A percentile compares a stretch with the other conserved stretches of the same genome.
These are phyloP conservation scores for Russula lepida DNA, from an alignment of 768 basidiomycete species.

Conservation along the genomic window DNA sequence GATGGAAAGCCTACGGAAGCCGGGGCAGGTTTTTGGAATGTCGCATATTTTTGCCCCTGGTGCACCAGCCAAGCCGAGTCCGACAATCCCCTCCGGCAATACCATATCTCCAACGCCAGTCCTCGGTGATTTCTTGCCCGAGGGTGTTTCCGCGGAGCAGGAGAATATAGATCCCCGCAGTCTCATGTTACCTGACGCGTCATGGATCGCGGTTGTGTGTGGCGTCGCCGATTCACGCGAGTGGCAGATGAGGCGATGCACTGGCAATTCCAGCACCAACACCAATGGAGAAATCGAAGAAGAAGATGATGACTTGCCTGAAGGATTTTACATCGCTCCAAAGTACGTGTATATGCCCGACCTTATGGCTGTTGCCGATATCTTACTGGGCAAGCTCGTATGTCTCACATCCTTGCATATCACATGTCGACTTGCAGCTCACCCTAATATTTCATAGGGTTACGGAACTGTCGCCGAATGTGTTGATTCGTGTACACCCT, in stretches of 20 bases:
- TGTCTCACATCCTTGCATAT: conserved; percentile 22
- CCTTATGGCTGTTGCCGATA: conserved; percentile 63
- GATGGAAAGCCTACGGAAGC: neutral
- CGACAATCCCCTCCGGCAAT: conserved; percentile 23
- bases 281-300: conserved; percentile 21
- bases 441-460: conserved; percentile 38
- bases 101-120: conserved; percentile 23
- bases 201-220: conserved; percentile 77
- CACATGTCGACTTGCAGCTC: neutral
- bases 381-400: conserved; percentile 70
- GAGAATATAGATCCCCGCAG: conserved; percentile 24
- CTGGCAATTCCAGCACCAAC: conserved; percentile 18
- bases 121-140: conserved; percentile 23
- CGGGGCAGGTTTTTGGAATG: conserved; percentile 30
- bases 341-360: conserved; percentile 79
- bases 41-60: conserved; percentile 48
- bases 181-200: conserved; percentile 51
- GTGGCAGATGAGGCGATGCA: conserved; percentile 32
- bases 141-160: neutral
- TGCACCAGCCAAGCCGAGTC: conserved; percentile 16
- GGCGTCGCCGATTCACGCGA: conserved; percentile 55
- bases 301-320: conserved; percentile 41
- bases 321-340: conserved; percentile 68
- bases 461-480: conserved; percentile 80
- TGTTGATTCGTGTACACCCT: conserved; percentile 66